Evolutionary conservation across 1,284 basidiomycete species (phyloP).

Genomic region (Melanopsichium pennsylvanicum): DNA sequence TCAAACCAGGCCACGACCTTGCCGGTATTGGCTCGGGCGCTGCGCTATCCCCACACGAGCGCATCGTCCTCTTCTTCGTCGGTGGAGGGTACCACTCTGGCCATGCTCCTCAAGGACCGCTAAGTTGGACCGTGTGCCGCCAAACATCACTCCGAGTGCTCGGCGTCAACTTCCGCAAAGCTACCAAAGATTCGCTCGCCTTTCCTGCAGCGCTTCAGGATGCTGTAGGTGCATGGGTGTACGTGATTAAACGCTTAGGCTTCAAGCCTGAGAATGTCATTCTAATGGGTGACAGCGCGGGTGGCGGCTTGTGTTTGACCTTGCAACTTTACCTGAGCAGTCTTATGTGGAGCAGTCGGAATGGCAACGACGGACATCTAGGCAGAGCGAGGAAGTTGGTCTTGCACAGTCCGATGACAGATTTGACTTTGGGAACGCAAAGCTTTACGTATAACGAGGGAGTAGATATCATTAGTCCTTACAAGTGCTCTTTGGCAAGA

Average conservation of each 20-base stretch:
- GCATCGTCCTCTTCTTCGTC: conserved; percentile 35
- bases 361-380: not conserved
- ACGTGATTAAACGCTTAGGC: conserved; percentile 23
- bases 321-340: conserved; percentile 26
- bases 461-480: conserved; percentile 24
- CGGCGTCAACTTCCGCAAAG: conserved; percentile 33
- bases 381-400: conserved; percentile 22
- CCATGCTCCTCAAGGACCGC: conserved; percentile 15
- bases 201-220: conserved; percentile 34
- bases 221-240: conserved; percentile 32
- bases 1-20: conserved; percentile 27
- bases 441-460: conserved; percentile 7
- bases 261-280: conserved; percentile 28
- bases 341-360: conserved; percentile 5
- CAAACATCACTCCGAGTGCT: conserved; percentile 32
- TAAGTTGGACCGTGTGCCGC: conserved; percentile 24
- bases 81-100: conserved; percentile 37
- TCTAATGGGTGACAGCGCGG: conserved; percentile 31
- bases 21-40: conserved; percentile 20
- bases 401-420: conserved; percentile 25
- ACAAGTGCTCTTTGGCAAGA: conserved; percentile 26
- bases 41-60: conserved; percentile 7
- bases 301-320: conserved; percentile 12
- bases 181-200: conserved; percentile 3
- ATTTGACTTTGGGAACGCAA: conserved; percentile 12